A percentile compares a stretch with the other conserved stretches of the same genome.
Conservation (phyloP, 108 stramenopile genomes). For the Discostella stelligeroides region DNA sequence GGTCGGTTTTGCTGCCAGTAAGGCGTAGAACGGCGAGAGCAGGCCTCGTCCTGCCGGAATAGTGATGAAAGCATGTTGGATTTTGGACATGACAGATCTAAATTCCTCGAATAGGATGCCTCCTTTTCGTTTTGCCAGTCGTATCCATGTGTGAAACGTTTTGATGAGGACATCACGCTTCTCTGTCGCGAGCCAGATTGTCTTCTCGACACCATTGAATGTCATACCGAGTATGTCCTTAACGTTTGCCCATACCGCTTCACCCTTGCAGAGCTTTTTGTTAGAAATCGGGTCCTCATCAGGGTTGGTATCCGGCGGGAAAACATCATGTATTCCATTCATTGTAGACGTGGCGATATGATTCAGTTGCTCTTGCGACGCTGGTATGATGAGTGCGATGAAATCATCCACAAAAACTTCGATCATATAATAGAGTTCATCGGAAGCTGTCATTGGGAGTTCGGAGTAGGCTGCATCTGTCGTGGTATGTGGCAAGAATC, state of each 20-base stretch:
- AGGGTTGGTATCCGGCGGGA: neutral
- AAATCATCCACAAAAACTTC: too few species aligned
- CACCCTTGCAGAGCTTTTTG: constrained; percentile 52
- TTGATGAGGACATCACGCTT: neutral
- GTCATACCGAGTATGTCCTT: constrained; percentile 21
- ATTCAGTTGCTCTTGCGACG: constrained; percentile 3
- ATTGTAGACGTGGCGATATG: constrained; percentile 5
- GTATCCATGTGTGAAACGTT: constrained; percentile 3
- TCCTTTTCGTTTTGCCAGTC: constrained; percentile 7
- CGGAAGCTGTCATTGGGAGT: neutral
- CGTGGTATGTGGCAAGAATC: neutral
- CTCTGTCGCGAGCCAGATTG: neutral
- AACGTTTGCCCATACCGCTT: neutral
- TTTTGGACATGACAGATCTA: neutral
- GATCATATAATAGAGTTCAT: too few species aligned
- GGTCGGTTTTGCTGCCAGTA: neutral
- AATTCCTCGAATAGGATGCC: too few species aligned
- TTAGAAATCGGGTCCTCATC: constrained; percentile 41
- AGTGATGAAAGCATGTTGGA: too few species aligned
- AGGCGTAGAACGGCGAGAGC: neutral
- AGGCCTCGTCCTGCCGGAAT: too few species aligned
- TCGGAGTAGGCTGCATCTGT: neutral
- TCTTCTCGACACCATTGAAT: constrained; percentile 17
- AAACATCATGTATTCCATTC: too few species aligned
- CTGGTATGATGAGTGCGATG: constrained; percentile 3